phyloP scores from a whole-genome alignment of 208 protist genomes.

The Acanthamoeba sp. region DNA sequence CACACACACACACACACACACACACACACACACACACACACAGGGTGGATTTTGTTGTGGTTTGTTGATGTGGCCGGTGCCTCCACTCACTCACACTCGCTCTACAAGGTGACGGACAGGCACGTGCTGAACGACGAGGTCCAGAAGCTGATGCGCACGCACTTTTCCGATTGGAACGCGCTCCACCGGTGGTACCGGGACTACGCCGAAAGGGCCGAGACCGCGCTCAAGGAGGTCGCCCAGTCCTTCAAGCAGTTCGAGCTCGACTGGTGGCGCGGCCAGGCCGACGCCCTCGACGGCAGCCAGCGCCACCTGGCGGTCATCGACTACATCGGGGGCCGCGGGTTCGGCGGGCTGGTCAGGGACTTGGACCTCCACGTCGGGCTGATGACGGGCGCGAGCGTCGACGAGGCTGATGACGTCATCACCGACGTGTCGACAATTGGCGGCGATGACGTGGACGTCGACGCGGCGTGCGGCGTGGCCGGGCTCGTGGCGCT shows the following conservation, averaged over 20 bases:
- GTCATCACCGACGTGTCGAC: background rate
- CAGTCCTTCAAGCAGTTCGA: slow-evolving; percentile 65
- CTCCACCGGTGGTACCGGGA: slow-evolving; percentile 43
- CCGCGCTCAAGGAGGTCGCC: slow-evolving; percentile 33
- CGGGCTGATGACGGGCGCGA: background rate
- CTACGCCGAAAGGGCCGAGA: background rate
- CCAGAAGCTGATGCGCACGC: background rate
- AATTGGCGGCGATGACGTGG: background rate
- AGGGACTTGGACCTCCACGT: background rate
- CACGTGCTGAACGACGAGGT: slow-evolving; percentile 3
- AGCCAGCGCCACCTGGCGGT: background rate
- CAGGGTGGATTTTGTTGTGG: background rate
- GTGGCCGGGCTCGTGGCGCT: background rate
- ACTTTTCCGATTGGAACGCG: slow-evolving; percentile 28
- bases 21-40: background rate
- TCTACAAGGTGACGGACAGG: background rate
- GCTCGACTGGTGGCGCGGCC: slow-evolving; percentile 29
- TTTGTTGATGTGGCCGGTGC: background rate
- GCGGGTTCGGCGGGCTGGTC: background rate
- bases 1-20: background rate
- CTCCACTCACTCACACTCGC: too few relatives aligned
- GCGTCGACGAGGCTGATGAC: too few relatives aligned
- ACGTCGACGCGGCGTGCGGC: background rate
- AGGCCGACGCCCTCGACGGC: background rate
- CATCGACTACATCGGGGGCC: background rate